These are phyloP conservation scores for Pseudonitzschia multiseries DNA, from an alignment of 108 stramenopile species.

Conservation along the genomic window DNA sequence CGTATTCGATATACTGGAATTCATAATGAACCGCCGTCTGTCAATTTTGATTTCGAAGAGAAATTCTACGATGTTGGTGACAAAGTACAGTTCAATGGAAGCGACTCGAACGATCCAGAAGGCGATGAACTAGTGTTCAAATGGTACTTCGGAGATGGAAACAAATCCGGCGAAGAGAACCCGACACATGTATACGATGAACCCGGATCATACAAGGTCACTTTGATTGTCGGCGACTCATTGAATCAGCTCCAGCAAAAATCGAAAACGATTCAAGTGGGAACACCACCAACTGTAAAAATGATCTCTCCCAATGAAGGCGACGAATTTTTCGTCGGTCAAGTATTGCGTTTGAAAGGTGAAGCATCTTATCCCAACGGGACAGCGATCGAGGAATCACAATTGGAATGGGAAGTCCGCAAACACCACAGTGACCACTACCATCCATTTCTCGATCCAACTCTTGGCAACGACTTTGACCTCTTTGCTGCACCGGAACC, in stretches of 20 bases:
- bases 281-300: conserved; percentile 8
- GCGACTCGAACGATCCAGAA: conserved; percentile 32
- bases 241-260: conserved; percentile 5
- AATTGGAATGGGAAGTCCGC: conserved; percentile 33
- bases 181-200: conserved; percentile 15
- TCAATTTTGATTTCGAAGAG: not conserved
- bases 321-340: conserved; percentile 28
- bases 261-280: conserved; percentile 13
- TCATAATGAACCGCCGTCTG: conserved; percentile 8
- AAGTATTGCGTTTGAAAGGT: conserved; percentile 24
- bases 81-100: conserved; percentile 33
- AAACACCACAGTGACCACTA: conserved; percentile 2
- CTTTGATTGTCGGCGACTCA: conserved; percentile 24
- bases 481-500: not conserved
- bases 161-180: not conserved
- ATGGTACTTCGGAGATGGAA: conserved; percentile 38
- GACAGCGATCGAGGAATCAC: conserved; percentile 12
- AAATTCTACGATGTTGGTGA: conserved; percentile 3
- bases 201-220: conserved; percentile 16
- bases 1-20: conserved; percentile 14
- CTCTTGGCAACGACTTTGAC: conserved; percentile 14
- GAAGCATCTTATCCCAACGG: conserved; percentile 16
- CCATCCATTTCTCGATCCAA: not conserved
- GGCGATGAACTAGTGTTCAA: conserved; percentile 23
- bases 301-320: conserved; percentile 20